These are phyloP conservation scores for Talaromyces atroroseus DNA, from an alignment of 2,329 filamentous ascomycete genomes.

Conservation along the genomic window DNA sequence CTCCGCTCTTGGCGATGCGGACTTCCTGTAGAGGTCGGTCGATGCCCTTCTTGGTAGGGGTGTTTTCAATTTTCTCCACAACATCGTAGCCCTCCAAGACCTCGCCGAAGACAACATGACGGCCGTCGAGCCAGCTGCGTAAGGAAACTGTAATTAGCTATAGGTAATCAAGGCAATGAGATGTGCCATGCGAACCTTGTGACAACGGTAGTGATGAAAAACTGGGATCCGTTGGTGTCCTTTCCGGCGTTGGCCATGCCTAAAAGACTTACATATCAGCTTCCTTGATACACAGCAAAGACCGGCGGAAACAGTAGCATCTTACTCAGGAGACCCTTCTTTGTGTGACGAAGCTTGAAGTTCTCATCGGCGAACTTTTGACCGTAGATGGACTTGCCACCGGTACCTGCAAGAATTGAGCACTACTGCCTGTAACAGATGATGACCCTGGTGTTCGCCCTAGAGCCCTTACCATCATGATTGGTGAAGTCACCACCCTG, in stretches of 20 bases:
- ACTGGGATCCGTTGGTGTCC: slow-evolving; percentile 62
- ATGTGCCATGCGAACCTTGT: slow-evolving; percentile 39
- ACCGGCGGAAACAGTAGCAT: neutral
- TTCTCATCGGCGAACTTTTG: slow-evolving; percentile 64
- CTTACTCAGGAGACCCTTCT: slow-evolving; percentile 58
- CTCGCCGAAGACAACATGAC: slow-evolving; percentile 64
- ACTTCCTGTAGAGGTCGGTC: slow-evolving; percentile 56
- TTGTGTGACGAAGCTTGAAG: slow-evolving; percentile 65
- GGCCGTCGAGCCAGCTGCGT: slow-evolving; percentile 55
- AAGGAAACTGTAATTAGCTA: neutral
- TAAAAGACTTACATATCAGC: slow-evolving; percentile 21
- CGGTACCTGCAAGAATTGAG: slow-evolving; percentile 45
- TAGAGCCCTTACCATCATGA: slow-evolving; percentile 46
- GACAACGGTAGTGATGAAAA: slow-evolving; percentile 60
- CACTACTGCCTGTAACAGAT: slow-evolving; percentile 8
- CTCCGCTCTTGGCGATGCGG: slow-evolving; percentile 62
- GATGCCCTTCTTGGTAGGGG: slow-evolving; percentile 47
- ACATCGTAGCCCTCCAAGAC: slow-evolving; percentile 63
- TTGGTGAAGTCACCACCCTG: slow-evolving; percentile 64
- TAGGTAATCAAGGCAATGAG: neutral
- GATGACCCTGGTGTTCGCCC: neutral
- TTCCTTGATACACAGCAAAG: neutral
- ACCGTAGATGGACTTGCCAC: slow-evolving; percentile 64
- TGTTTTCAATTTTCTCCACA: slow-evolving; percentile 60
- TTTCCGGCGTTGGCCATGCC: slow-evolving; percentile 63